Evolutionary conservation across 768 basidiomycete genomes (phyloP).

Genomic region (Trichaptum fuscoviolaceum): DNA sequence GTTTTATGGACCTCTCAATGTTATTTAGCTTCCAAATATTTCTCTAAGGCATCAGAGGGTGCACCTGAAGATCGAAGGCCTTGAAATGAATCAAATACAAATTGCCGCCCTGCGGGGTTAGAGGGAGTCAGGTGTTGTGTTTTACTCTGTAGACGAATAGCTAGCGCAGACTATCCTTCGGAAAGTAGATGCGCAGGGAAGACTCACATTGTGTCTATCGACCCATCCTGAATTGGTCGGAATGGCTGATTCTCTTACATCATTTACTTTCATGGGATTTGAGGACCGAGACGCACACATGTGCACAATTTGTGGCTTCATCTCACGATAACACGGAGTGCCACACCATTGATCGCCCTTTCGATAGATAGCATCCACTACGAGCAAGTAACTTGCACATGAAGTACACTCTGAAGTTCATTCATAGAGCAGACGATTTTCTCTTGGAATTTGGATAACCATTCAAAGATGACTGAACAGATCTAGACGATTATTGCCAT

Average conservation of each 20-base stretch:
- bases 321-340: background rate
- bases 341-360: background rate
- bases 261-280: background rate
- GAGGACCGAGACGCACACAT: background rate
- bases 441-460: background rate
- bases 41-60: background rate
- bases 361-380: background rate
- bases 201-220: background rate
- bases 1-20: background rate
- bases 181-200: background rate
- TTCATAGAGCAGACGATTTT: background rate
- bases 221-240: background rate
- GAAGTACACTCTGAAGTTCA: background rate
- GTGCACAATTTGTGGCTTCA: background rate
- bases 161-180: background rate
- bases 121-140: background rate
- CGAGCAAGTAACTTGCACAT: background rate
- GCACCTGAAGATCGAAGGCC: background rate
- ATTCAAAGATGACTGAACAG: slow-evolving; percentile 2
- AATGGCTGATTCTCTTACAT: background rate
- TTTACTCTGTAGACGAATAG: background rate
- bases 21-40: background rate
- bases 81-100: background rate
- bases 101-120: background rate
- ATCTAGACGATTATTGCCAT: background rate